Base-by-base conservation (phyloP, 2,329 filamentous ascomycete genomes). In the Ophiostoma sp. region DNA sequence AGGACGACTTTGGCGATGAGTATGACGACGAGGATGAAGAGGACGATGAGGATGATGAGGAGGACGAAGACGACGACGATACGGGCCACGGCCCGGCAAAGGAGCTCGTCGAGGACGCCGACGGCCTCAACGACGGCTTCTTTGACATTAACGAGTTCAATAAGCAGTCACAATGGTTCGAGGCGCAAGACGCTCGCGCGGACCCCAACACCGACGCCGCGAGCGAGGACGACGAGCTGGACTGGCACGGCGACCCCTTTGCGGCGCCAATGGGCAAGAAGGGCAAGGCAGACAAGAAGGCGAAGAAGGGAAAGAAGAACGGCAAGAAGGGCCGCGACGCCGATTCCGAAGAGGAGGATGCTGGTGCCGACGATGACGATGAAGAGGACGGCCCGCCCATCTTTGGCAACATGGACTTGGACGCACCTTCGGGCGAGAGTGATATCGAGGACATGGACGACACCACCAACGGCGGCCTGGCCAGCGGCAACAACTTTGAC, bases 91-190 rank as follows among this genome's bases (percentile, higher is more conserved):
- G 85, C 61, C 81, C 84, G 4, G 81, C 83, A 0, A 87, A 87
- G 68, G 87, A 88, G 52, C 91, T 91, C 74, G 84, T 90, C 9
- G 86, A 91, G 77, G 94, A 98, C 79, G 90, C 90, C 3, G 87
- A 96, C 79, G 94, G 94, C 7, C 88, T 99, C 42, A 98, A 99
- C 79, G 96, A 99, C 79, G 95, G 94, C 5, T 99, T 99, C 84
- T 99, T 99, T 84, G 97, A 94, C 19, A 95, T 99, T 78, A 95
- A 98, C 78, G 91, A 97, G 74, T 99, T 99, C 87, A 99, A 99
- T 85, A 93, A 92, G 80, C 93, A 97, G 80, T 93, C 94, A 1
- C 93, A 97, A 78, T 92, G 92, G 80, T 90, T 98, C 68, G 96
- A 99, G 82, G 90, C 93, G 76, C 92, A 94, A 81, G 95, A 98